Base-by-base conservation (phyloP, 2,329 filamentous ascomycete genomes). In the Diaporthe sp. region DNA sequence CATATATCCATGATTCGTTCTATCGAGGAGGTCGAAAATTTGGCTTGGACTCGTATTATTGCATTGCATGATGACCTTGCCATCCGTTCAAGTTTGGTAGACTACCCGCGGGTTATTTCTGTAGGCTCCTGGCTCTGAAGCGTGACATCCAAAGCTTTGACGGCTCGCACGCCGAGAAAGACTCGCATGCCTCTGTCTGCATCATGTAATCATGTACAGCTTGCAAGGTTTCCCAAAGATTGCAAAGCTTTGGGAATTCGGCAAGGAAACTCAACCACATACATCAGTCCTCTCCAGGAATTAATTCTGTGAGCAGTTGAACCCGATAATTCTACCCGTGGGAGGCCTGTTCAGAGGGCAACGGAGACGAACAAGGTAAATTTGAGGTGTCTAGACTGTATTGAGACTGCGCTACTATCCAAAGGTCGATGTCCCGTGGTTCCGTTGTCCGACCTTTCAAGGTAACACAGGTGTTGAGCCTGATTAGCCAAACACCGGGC, bases 11-110 rank as follows among this genome's bases (percentile, higher is more conserved):
- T 68, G 44, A 27, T 68, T 68, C 47, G 63, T 53, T 39, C 30
- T 68, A 53, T 53, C 47, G 47, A 68, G 63, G 47, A 19, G 69
- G 13, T 83, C 50, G 82, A 80, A 77, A 85, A 87, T 2, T 39
- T 9, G n/a, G 6, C 17, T 22, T 19, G 12, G 22, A 17, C 47
- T 30, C 63, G 47, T 53, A 7, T 37, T 53, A 68, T 68, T 68
- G 63, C 63, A 68, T 53, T 39, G 27, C 3, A 39, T 1, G 32
- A 68, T 35, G 15, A 30, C 47, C 47, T 39, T 51, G 15, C n/a
- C 39, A 7, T 19, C 15, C 10, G 15, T 8, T 27, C 32, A 17
- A 10, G 3, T 10, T 30, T 30, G 9, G 7, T 22, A 27, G n/a
- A 25, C 6, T 53, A 35, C 27, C 47, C 39, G 1, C 4, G 7